phyloP scores from a whole-genome alignment of 1,139 yeast species.

The Petasospora rhodanensis region DNA sequence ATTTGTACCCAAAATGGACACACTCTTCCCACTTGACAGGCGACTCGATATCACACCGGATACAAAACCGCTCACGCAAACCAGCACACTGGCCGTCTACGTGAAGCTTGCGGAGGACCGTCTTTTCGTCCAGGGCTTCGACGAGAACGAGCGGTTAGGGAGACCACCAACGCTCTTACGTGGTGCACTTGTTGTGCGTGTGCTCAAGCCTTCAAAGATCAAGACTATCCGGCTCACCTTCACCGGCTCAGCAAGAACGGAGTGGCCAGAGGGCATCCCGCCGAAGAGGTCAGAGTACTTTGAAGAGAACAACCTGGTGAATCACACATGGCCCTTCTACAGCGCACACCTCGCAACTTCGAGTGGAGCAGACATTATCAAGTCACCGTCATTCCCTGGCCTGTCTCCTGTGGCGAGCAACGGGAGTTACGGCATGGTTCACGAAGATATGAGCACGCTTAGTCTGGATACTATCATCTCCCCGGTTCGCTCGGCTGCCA shows the following conservation, averaged over 20 bases:
- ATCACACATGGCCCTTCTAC: conserved; percentile 93
- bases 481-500: conserved; percentile 6
- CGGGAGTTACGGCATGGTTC: not conserved
- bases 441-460: conserved; percentile 16
- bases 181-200: conserved; percentile 71
- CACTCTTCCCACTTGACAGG: conserved; percentile 33
- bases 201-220: conserved; percentile 71
- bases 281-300: conserved; percentile 67
- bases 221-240: conserved; percentile 64
- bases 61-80: conserved; percentile 32
- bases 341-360: conserved; percentile 27
- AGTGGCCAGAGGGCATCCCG: conserved; percentile 99
- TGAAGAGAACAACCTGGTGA: conserved; percentile 63
- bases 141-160: conserved; percentile 55
- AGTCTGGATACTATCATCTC: conserved; percentile 15
- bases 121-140: conserved; percentile 79
- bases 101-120: conserved; percentile 66
- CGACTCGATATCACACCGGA: conserved; percentile 29
- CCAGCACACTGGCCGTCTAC: conserved; percentile 31
- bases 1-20: conserved; percentile 3
- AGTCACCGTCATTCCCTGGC: conserved; percentile 10
- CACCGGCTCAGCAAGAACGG: conserved; percentile 75
- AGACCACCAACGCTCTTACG: conserved; percentile 80
- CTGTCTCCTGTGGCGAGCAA: conserved; percentile 5
- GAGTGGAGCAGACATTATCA: conserved; percentile 27